Evolutionary conservation across 2,329 filamentous ascomycete species (phyloP), one percentile per base, ranked within the genome.

Genomic region (Pseudogymnoascus sp.): DNA sequence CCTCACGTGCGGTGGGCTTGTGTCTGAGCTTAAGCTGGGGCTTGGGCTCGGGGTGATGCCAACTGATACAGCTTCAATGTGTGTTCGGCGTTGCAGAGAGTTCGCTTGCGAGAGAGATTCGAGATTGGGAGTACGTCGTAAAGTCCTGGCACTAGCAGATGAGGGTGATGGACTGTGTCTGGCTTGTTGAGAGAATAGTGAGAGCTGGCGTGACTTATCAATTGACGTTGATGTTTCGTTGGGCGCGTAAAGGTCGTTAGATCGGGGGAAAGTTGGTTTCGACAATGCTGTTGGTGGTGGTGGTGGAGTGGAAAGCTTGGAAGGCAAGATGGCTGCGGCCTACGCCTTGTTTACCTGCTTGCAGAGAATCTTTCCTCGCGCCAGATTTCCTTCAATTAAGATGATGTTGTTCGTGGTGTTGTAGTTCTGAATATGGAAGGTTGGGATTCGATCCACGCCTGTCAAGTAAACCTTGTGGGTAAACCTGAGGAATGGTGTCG

Each of bases 191-290:
- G 40, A 54, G n/a, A 40, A 64, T 61, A 31, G 60, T 58, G 65
- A 69, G 66, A 68, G 70, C 68, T 71, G 71, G 70, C 70, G 70
- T 66, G 68, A 68, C 61, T 64, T 54, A 58, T 63, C 61, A 41
- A 57, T 64, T 11, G 68, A 68, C 62, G 69, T 72, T 64, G 67
- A 62, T 31, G 64, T 67, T 64, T 72, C 71, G 71, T 73, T 60
- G 59, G 66, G 63, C 60, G 72, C 71, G 71, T 73, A 66, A 71
- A 63, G 65, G 70, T 73, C 71, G 70, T 73, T 68, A 73, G 62
- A 65, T 58, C 36, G 60, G 40, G 65, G 29, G 17, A 62, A 63
- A 35, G 63, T 68, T 68, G 64, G 62, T 60, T 61, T 67, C 70
- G 71, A 70, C 71, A 73, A 65, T 65, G 68, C 68, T 64, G 66